Evolutionary conservation across 1,284 basidiomycete genomes (phyloP).

Genomic region (Malassezia sp.): DNA sequence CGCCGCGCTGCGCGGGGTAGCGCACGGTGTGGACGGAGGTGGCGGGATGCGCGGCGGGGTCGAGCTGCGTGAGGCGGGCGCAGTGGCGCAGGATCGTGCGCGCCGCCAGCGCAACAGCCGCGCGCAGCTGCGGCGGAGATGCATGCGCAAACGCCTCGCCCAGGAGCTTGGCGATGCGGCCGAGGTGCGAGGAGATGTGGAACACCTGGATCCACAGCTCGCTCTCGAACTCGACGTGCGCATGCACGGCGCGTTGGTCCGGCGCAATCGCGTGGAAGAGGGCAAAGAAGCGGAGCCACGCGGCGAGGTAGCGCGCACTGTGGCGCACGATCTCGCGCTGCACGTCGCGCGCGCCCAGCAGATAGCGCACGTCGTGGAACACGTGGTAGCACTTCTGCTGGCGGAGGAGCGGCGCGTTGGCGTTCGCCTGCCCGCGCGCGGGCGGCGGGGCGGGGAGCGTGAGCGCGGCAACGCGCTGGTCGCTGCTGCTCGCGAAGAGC

Average conservation of each 20-base stretch:
- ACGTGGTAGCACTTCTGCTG: slow-evolving; percentile 38
- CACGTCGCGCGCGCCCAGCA: slow-evolving; percentile 35
- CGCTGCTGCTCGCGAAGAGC: slow-evolving; percentile 30
- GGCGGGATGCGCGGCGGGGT: slow-evolving; percentile 58
- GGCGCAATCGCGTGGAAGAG: slow-evolving; percentile 41
- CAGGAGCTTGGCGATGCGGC: slow-evolving; percentile 33
- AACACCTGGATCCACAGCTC: slow-evolving; percentile 44
- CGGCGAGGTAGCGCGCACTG: slow-evolving; percentile 22
- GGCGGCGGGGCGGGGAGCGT: slow-evolving; percentile 26
- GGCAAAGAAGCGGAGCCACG: slow-evolving; percentile 28
- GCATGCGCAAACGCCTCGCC: slow-evolving; percentile 48
- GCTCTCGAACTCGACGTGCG: slow-evolving; percentile 44
- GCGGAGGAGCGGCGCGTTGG: slow-evolving; percentile 26
- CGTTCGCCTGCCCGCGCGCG: slow-evolving; percentile 23
- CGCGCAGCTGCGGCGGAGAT: slow-evolving; percentile 55
- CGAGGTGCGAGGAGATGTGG: slow-evolving; percentile 39
- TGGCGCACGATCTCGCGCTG: slow-evolving; percentile 28
- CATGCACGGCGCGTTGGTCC: slow-evolving; percentile 28
- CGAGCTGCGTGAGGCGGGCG: slow-evolving; percentile 17
- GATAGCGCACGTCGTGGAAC: slow-evolving; percentile 42
- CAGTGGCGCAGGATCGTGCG: slow-evolving; percentile 53
- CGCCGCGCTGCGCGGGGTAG: slow-evolving; percentile 50
- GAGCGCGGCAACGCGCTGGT: slow-evolving; percentile 16
- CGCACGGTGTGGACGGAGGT: slow-evolving; percentile 46
- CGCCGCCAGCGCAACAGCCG: slow-evolving; percentile 60